Conservation (phyloP, 2,329 filamentous ascomycete species). For the Emergomyces pasteurianus region DNA sequence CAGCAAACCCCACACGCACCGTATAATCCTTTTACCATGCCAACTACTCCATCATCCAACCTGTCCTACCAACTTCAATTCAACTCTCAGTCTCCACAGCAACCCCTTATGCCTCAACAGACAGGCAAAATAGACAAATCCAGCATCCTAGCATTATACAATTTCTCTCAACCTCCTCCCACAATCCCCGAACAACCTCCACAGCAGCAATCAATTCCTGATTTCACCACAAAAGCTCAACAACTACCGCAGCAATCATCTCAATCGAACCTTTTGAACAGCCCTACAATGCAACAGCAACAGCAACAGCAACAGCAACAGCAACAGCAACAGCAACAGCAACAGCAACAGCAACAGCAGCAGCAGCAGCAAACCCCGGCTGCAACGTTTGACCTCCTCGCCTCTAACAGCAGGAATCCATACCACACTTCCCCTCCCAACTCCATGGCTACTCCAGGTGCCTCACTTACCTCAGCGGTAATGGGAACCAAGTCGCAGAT, state of each 20-base stretch:
- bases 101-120: slow-evolving; percentile 25
- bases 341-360: slow-evolving; percentile 7
- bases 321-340: slow-evolving; percentile 12
- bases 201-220: slow-evolving; percentile 15
- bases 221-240: slow-evolving; percentile 19
- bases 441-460: neutral
- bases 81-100: slow-evolving; percentile 8
- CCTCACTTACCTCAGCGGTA: neutral
- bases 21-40: slow-evolving; percentile 25
- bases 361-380: slow-evolving; percentile 1
- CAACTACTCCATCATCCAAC: slow-evolving; percentile 8
- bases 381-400: neutral
- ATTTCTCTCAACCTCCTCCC: slow-evolving; percentile 28
- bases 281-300: no score
- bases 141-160: slow-evolving; percentile 37
- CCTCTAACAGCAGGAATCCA: slow-evolving; percentile 20
- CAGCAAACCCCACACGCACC: slow-evolving; percentile 13
- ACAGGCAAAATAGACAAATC: slow-evolving; percentile 36
- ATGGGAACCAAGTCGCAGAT: neutral
- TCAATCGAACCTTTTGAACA: no score
- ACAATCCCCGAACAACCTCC: slow-evolving; percentile 24
- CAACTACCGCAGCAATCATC: slow-evolving; percentile 6
- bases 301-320: no score
- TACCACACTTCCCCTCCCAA: slow-evolving; percentile 16
- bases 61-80: slow-evolving; percentile 3